A percentile compares a stretch with the other conserved stretches of the same genome.
phyloP scores from a whole-genome alignment of 2,329 filamentous ascomycete species.

The Uncinocarpus reesii region DNA sequence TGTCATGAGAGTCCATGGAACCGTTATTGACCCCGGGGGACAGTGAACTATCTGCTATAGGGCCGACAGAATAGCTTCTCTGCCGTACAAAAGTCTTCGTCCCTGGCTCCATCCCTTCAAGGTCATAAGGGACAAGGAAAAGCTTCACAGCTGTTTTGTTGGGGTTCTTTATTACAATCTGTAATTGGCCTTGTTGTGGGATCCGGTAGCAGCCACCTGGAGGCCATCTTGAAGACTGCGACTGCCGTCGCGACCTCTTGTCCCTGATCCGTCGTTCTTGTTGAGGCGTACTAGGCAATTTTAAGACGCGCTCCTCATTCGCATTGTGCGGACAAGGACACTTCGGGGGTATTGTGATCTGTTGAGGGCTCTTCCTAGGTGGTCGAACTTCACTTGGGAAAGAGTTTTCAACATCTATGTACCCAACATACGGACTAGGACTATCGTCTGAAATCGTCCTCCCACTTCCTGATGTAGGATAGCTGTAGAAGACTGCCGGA shows the following conservation, averaged over 20 bases:
- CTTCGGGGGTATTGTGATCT: slow-evolving; percentile 12
- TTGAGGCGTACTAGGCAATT: slow-evolving; percentile 19
- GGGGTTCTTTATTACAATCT: slow-evolving; percentile 95
- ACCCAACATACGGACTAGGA: slow-evolving; percentile 89
- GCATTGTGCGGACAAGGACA: slow-evolving; percentile 12
- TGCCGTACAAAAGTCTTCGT: slow-evolving; percentile 96
- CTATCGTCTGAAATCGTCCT: slow-evolving; percentile 63
- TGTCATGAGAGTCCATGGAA: slow-evolving; percentile 37
- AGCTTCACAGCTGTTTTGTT: slow-evolving; percentile 97
- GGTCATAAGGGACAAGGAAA: slow-evolving; percentile 85
- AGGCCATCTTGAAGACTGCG: slow-evolving; percentile 54
- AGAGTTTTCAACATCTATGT: slow-evolving; percentile 80
- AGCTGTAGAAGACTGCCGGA: slow-evolving; percentile 92
- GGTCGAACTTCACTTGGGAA: slow-evolving; percentile 43
- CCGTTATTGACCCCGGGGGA: slow-evolving; percentile 39
- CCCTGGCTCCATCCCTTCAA: slow-evolving; percentile 82
- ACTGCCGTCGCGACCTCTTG: slow-evolving; percentile 49
- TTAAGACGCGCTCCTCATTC: slow-evolving; percentile 7
- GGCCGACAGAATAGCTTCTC: slow-evolving; percentile 79
- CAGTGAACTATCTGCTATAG: slow-evolving; percentile 63
- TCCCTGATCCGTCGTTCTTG: slow-evolving; percentile 38
- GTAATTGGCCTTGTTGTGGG: slow-evolving; percentile 82
- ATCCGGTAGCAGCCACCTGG: slow-evolving; percentile 89
- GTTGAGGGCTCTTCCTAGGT: slow-evolving; percentile 32
- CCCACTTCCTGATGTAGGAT: slow-evolving; percentile 56